These are phyloP conservation scores for Inga laurina DNA, from an alignment of 306 rosid genomes.

Conservation along the genomic window DNA sequence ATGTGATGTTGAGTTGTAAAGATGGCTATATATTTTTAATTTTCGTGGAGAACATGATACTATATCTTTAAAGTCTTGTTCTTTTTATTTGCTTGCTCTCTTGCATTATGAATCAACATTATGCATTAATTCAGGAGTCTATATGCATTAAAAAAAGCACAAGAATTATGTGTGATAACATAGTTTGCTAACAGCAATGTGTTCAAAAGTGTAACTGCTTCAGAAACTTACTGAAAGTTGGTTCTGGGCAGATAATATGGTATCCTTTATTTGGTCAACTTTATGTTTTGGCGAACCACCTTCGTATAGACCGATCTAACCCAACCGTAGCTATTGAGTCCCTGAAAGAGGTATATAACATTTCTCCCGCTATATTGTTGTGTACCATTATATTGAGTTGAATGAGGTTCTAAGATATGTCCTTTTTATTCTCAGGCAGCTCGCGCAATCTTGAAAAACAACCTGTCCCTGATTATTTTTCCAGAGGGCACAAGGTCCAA, in stretches of 20 bases:
- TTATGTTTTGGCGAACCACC: constrained; percentile 66
- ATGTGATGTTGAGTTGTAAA: not conserved
- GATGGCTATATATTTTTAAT: not conserved
- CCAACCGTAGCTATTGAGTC: constrained; percentile 57
- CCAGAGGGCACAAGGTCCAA: constrained; percentile 68
- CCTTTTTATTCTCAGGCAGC: constrained; percentile 44
- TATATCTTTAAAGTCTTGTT: not conserved
- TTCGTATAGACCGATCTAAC: constrained; percentile 72
- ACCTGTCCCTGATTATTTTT: constrained; percentile 54
- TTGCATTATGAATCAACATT: not conserved
- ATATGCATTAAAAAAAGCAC: not conserved
- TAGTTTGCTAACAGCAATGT: constrained; percentile 12
- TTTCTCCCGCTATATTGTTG: constrained; percentile 20
- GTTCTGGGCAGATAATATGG: constrained; percentile 57
- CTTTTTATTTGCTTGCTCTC: not conserved
- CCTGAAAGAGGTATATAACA: constrained; percentile 43
- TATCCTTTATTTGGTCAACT: constrained; percentile 73
- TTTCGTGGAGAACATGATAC: not conserved
- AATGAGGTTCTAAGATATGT: constrained; percentile 17
- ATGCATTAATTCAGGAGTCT: not conserved
- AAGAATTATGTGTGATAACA: not conserved
- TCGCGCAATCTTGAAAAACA: constrained; percentile 46
- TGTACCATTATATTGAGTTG: not conserved
- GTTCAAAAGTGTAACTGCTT: constrained; percentile 11
- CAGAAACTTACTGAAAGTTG: constrained; percentile 14